A percentile compares a stretch with the other conserved stretches of the same genome.
Conservation (phyloP, 2,329 filamentous ascomycete species). For the Ophiostoma angusticollis region DNA sequence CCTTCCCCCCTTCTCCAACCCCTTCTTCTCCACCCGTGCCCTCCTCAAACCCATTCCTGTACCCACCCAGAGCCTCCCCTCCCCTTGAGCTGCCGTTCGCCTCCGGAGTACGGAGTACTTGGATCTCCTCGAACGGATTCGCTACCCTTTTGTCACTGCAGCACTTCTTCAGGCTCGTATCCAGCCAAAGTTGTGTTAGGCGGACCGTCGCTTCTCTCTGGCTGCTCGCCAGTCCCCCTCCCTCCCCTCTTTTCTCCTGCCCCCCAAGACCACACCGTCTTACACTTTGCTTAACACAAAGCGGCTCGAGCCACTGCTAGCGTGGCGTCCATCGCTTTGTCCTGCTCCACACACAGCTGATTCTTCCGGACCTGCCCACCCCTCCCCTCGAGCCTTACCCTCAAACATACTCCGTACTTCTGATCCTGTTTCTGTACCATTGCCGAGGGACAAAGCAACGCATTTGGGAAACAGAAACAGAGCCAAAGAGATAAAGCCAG, state of each 20-base stretch:
- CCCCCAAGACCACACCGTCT: conserved; percentile 2
- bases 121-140: no score
- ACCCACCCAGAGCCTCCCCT: conserved; percentile 4
- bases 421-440: conserved; percentile 1
- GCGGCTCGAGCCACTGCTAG: conserved; percentile 12
- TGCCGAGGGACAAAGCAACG: no score
- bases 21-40: conserved; percentile 1
- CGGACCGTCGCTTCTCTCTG: no score
- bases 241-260: conserved; percentile 2
- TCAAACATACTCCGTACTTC: conserved; percentile 3
- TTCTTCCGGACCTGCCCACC: conserved; percentile 8
- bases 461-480: no score
- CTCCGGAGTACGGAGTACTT: no score
- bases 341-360: conserved; percentile 8
- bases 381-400: no score
- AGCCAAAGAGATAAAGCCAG: no score
- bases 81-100: neutral
- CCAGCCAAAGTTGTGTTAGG: no score
- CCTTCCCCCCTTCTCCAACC: neutral
- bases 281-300: conserved; percentile 7
- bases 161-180: no score
- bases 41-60: conserved; percentile 9
- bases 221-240: neutral
- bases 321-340: neutral
- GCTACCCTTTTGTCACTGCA: no score